Base-by-base conservation (phyloP, 2,329 filamentous ascomycete species). In the Ophiocordyceps polyrhachis-furcata region DNA sequence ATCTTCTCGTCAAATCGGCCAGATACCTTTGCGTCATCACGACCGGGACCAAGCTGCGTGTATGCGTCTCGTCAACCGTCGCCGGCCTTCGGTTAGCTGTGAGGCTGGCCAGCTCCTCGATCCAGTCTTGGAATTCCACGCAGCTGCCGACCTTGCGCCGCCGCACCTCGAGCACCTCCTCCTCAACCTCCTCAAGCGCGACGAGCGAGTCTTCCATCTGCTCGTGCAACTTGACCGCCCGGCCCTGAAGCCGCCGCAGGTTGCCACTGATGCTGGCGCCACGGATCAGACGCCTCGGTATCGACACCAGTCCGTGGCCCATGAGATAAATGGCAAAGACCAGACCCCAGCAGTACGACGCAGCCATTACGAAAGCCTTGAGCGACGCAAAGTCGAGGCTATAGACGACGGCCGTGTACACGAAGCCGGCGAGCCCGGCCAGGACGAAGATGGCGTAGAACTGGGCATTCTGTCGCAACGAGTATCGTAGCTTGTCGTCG, bases 291-390 rank as follows among this genome's bases (percentile, higher is more conserved):
- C 75, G 76, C 51, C 89, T 73, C 1, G 91, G 91, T 46, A 98
- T 83, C 1, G 88, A 83, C 29, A 98, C 91, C 23, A 98, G 70
- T 8, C 91, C 91, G 61, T 98, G 91, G 7, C 91, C 91, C 89
- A 98, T 96, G 38, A 98, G 71, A 56, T 94, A 96, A 49, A 98
- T 94, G 41, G 88, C 91, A 44, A 96, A 70, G 5, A 89, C 71
- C 53, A 98, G 66, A 54, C 88, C 87, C 83, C 88, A 96, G 48
- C 86, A 85, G 61, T 98, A 98, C 35, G 89, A 84, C 48, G 96
- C 68, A 14, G 91, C 89, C 84, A 98, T 94, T 50, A 93, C 72
- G 38, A 93, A 68, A 32, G 76, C 80, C 65, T 93, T 94, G 52
- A 96, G 70, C 0, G 80, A 81, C 2, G 68, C 70, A 47, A 81